Conservation (phyloP, 1,284 basidiomycete genomes). For the Bjerkandera adusta region DNA sequence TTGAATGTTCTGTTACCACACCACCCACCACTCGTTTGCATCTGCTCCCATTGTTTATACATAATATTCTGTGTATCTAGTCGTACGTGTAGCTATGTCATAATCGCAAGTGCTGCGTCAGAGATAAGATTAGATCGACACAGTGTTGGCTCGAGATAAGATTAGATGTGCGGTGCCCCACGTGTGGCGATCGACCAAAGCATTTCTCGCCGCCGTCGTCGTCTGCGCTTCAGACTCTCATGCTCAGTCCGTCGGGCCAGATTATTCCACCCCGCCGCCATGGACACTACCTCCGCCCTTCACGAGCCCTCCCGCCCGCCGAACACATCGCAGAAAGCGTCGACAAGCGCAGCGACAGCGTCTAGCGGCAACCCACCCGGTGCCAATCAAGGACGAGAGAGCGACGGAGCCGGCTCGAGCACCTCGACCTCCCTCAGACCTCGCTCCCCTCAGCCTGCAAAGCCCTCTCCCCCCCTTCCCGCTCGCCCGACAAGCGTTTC, state of each 20-base stretch:
- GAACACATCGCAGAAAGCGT: neutral
- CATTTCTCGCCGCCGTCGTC: no score
- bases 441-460: neutral
- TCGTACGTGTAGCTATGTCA: no score
- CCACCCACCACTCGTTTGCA: no score
- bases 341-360: neutral
- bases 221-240: constrained; percentile 1
- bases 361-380: constrained; percentile 15
- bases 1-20: no score
- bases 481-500: constrained; percentile 4
- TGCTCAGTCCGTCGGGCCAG: neutral
- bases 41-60: no score
- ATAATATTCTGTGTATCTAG: no score
- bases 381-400: constrained; percentile 7
- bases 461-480: neutral
- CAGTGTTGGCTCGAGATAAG: no score
- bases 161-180: constrained; percentile 1
- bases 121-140: no score
- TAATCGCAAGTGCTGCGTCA: no score
- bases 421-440: constrained; percentile 5
- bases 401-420: constrained; percentile 4
- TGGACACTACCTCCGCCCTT: neutral
- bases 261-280: neutral
- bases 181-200: no score
- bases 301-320: neutral